Evolutionary conservation across 225 moss, liverwort and hornwort species (phyloP), one percentile per base, ranked within the genome.

Genomic region (Lunularia cruciata): DNA sequence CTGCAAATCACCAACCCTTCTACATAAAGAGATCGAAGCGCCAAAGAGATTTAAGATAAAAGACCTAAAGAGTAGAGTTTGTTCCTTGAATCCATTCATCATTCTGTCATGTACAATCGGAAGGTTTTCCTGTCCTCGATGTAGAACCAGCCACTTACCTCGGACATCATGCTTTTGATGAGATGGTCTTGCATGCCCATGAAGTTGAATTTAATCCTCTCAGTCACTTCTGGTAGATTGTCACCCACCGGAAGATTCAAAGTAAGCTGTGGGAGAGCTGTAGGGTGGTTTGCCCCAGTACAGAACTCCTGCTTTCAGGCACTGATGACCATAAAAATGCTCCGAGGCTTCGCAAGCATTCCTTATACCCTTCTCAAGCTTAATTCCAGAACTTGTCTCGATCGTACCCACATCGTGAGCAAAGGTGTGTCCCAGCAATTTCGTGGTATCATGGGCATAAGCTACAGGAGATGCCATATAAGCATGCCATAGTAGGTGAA

Each of bases 341-440:
- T 87, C 84, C 87, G 85, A 87, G 14, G 85, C 59, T 47, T 80
- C 72, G 71, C 82, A 85, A 47, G 81, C 82, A 72, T 82, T 84
- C 70, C 63, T 82, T 38, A 85, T 82, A 40, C 87, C 87, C 69
- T 81, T 85, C 37, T 87, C 79, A 27, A 87, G 82, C 75, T 85
- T 87, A 66, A 81, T 75, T 40, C 85, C 87, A 75, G 72, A 69
- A 63, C 79, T 78, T 68, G 84, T 82, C 67, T 69, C 75, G 72
- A 63, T 84, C 62, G 77, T 79, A 32, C 77, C 73, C 67, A 85
- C 87, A 56, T 87, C 87, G 54, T 87, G 87, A 35, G 53, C n/a
- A n/a, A 69, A 32, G 18, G 51, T 33, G 36, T 34, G 15, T 15
- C 54, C 54, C 12, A 52, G 15, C 4, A 69, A 19, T 35, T 30